phyloP scores from a whole-genome alignment of 257 asterid species.

The Datura wrightii region DNA sequence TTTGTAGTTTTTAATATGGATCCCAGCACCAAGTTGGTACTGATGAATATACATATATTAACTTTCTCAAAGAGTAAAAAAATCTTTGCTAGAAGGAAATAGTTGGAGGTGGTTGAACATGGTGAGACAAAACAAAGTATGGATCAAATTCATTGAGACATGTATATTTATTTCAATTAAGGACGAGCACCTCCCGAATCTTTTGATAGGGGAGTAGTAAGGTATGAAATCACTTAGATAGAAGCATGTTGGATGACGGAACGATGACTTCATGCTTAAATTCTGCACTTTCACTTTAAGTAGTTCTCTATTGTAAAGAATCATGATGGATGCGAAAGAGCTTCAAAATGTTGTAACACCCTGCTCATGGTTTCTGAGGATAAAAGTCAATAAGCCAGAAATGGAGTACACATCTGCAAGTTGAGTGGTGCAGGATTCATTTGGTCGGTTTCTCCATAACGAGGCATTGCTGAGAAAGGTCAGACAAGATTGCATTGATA shows the following conservation, averaged over 20 bases:
- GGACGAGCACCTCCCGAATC: neutral
- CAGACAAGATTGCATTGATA: neutral
- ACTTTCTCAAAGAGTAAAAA: neutral
- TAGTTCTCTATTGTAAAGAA: neutral
- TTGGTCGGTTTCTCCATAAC: conserved; percentile 3
- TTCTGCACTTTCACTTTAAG: neutral
- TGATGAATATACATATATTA: neutral
- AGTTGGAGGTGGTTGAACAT: neutral
- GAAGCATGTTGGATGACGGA: too few species aligned
- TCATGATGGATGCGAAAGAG: neutral
- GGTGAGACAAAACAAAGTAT: neutral
- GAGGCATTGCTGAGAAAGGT: neutral
- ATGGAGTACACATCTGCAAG: neutral
- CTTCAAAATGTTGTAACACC: neutral
- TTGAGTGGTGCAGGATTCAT: neutral
- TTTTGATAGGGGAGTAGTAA: neutral
- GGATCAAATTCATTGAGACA: neutral
- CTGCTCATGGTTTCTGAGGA: neutral
- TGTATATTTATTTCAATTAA: neutral
- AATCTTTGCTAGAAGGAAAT: neutral
- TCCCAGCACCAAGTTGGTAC: neutral
- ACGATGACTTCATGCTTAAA: too few species aligned
- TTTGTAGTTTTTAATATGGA: neutral
- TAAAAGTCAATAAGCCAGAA: neutral
- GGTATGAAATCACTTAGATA: too few species aligned